Evolutionary conservation across 257 asterid genomes (phyloP), one percentile per base, ranked within the genome.

Genomic region (Lycium ferocissimum): DNA sequence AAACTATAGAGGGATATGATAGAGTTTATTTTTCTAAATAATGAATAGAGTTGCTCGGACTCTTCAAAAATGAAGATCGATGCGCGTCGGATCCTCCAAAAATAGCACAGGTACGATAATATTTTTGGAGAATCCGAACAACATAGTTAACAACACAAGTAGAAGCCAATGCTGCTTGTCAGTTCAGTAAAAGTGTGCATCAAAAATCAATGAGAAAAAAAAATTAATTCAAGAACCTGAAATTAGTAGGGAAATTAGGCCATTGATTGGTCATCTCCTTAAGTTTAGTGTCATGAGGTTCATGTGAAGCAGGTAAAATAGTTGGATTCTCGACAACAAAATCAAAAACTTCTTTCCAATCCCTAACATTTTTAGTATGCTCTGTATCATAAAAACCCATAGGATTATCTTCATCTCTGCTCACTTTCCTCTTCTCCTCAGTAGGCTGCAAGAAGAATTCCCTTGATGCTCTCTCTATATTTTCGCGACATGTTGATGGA

Each of bases 311-410:
- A 22, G 92, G 91, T 40, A 90, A 47, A 2, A 92, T 5, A 0
- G 91, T 84, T 0, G 94, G 95, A 86, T 88, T 83, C 87, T 91
- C 87, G 35, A 89, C 82, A 1, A 89, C 85, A 75, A 92, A 90
- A 84, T 94, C 97, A 43, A 92, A 93, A 2, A 93, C 94, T 86
- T 93, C 92, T 87, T 93, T 92, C 95, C 97, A 94, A 79, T 94
- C 98, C 69, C 95, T 90, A 5, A 93, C 92, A 79, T 90, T 93
- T 86, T 92, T 90, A 0, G 98, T 92, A 66, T 90, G 91, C 89
- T 93, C 98, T 1, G 87, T 45, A 71, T 94, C 97, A 20, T 91
- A 92, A 62, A 92, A 94, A 1, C 97, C 98, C 53, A 90, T 11
- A 0, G 89, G 84, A 40, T 90, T 91, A 38, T 47, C 66, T 83